These are phyloP conservation scores for Petunia secreta DNA, from an alignment of 257 asterid genomes.

Conservation along the genomic window DNA sequence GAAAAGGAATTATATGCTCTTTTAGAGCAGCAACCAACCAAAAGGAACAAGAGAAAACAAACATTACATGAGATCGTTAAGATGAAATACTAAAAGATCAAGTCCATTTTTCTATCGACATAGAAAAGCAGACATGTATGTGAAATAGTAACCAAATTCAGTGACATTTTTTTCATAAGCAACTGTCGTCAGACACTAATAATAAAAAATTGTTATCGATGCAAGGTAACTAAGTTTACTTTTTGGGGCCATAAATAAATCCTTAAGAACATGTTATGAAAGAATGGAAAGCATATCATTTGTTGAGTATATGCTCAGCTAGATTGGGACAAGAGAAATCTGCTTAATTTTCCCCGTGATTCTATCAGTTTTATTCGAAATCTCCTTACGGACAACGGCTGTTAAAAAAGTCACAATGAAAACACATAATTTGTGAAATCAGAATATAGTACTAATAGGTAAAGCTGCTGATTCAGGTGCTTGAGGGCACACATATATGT, in stretches of 20 bases:
- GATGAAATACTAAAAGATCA: constrained; percentile 7
- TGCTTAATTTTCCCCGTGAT: constrained; percentile 86
- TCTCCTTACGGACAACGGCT: constrained; percentile 88
- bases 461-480: background rate
- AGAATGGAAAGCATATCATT: constrained; percentile 54
- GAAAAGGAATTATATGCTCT: background rate
- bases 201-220: background rate
- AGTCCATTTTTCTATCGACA: background rate
- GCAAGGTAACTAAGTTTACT: background rate
- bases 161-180: background rate
- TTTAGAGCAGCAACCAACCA: background rate
- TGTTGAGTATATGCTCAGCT: constrained; percentile 91
- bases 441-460: constrained; percentile 12
- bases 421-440: constrained; percentile 6
- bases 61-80: background rate
- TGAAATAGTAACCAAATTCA: constrained; percentile 5
- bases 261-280: background rate
- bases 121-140: constrained; percentile 18
- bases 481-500: constrained; percentile 7
- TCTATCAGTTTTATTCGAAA: constrained; percentile 90
- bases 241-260: background rate
- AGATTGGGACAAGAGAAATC: constrained; percentile 93
- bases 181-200: background rate
- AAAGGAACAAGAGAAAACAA: constrained; percentile 22
- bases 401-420: constrained; percentile 32